Percentiles rank a stretch among this genome's conserved stretches.
phyloP scores from a whole-genome alignment of 176 grass and related monocot species.

The Metroxylon sagu region DNA sequence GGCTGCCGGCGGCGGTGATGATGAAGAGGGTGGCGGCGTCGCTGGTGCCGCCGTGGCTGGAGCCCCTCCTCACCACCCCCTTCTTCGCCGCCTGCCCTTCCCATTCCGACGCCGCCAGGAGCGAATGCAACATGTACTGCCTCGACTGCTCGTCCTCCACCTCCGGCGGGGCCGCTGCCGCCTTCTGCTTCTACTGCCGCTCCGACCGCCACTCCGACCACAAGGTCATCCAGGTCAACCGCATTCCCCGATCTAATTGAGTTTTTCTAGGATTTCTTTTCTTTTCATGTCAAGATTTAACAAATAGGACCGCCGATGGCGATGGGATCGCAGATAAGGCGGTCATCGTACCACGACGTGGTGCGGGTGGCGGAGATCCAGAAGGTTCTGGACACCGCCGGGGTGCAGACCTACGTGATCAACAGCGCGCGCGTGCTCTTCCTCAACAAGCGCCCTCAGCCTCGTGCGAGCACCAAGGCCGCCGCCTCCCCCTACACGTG shows the following conservation, averaged over 20 bases:
- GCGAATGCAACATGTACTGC: constrained; percentile 88
- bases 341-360: constrained; percentile 81
- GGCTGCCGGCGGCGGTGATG: constrained; percentile 27
- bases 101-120: constrained; percentile 48
- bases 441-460: constrained; percentile 78
- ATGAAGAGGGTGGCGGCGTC: constrained; percentile 42
- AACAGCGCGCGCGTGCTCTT: constrained; percentile 83
- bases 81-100: constrained; percentile 56
- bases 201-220: constrained; percentile 46
- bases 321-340: constrained; percentile 37
- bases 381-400: constrained; percentile 55
- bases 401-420: constrained; percentile 89
- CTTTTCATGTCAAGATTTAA: no score
- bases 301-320: no score
- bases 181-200: constrained; percentile 87
- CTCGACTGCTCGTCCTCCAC: constrained; percentile 47
- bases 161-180: neutral
- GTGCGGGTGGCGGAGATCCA: constrained; percentile 65
- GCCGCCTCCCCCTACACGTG: constrained; percentile 47
- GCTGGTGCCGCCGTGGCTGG: constrained; percentile 50
- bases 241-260: no score
- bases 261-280: no score
- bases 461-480: constrained; percentile 32
- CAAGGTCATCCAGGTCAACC: constrained; percentile 61
- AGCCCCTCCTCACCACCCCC: constrained; percentile 44